Evolutionary conservation across 1,139 yeast species (phyloP).

Genomic region (Kazachstania sp.): DNA sequence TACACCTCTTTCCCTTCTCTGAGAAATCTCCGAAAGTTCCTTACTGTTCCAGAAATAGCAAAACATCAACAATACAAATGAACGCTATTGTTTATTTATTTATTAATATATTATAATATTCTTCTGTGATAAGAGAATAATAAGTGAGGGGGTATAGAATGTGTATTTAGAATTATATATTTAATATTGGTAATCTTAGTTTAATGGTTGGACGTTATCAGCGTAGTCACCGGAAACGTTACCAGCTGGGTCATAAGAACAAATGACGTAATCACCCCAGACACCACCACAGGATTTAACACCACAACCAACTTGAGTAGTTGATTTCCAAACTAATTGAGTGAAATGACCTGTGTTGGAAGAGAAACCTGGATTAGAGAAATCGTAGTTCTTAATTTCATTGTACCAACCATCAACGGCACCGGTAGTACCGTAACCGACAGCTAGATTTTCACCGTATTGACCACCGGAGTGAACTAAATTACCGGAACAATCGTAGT

Average conservation of each 20-base stretch:
- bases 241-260: constrained; percentile 57
- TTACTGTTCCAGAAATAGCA: too few relatives aligned
- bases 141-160: too few relatives aligned
- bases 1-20: too few relatives aligned
- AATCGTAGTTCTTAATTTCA: constrained; percentile 56
- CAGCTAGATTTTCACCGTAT: constrained; percentile 84
- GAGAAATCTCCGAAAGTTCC: too few relatives aligned
- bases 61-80: too few relatives aligned
- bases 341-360: constrained; percentile 66
- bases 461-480: constrained; percentile 71
- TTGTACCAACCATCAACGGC: constrained; percentile 81
- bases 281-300: constrained; percentile 38
- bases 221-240: constrained; percentile 41
- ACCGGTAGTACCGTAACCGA: constrained; percentile 52
- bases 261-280: constrained; percentile 50
- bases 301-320: constrained; percentile 72
- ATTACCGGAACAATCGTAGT: constrained; percentile 58
- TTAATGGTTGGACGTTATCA: constrained; percentile 27
- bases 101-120: too few relatives aligned
- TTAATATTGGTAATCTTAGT: not conserved
- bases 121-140: too few relatives aligned
- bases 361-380: constrained; percentile 36
- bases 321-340: constrained; percentile 71
- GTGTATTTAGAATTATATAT: too few relatives aligned
- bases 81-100: too few relatives aligned